phyloP scores from a whole-genome alignment of 2,329 filamentous ascomycete species.

The Chaetoscypha palmicola region DNA sequence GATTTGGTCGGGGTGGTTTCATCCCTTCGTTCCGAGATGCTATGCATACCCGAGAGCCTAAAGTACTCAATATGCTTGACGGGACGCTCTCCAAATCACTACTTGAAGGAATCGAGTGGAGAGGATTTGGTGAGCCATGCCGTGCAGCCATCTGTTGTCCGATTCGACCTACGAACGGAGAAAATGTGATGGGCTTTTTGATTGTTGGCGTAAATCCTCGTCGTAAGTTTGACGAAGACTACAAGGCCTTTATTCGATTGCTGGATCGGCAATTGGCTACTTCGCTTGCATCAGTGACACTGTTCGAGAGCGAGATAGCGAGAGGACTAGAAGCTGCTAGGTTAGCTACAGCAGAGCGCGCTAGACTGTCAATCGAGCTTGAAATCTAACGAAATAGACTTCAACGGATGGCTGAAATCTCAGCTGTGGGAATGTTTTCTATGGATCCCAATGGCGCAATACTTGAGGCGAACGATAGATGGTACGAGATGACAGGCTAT shows the following conservation, averaged over 20 bases:
- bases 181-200: conserved; percentile 54
- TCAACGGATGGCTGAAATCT: conserved; percentile 69
- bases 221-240: conserved; percentile 71
- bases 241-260: conserved; percentile 67
- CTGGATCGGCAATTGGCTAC: conserved; percentile 69
- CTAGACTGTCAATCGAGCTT: conserved; percentile 23
- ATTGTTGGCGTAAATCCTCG: conserved; percentile 55
- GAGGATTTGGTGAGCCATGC: conserved; percentile 65
- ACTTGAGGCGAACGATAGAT: conserved; percentile 75
- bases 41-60: conserved; percentile 58
- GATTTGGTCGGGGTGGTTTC: conserved; percentile 63
- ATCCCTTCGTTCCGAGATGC: conserved; percentile 69
- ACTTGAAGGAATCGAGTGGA: conserved; percentile 60
- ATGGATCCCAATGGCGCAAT: conserved; percentile 63
- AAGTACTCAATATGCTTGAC: conserved; percentile 57
- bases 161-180: conserved; percentile 65
- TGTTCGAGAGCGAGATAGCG: conserved; percentile 75
- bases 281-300: conserved; percentile 69
- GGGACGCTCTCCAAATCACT: conserved; percentile 57
- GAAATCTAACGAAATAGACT: conserved; percentile 22
- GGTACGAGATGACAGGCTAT: conserved; percentile 63
- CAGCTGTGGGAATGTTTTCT: conserved; percentile 77
- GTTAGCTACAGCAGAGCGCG: conserved; percentile 59
- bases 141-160: conserved; percentile 68
- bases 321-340: conserved; percentile 65